These are phyloP conservation scores for Mytilinidion resinicola DNA, from an alignment of 495 filamentous ascomycete species.

Conservation along the genomic window DNA sequence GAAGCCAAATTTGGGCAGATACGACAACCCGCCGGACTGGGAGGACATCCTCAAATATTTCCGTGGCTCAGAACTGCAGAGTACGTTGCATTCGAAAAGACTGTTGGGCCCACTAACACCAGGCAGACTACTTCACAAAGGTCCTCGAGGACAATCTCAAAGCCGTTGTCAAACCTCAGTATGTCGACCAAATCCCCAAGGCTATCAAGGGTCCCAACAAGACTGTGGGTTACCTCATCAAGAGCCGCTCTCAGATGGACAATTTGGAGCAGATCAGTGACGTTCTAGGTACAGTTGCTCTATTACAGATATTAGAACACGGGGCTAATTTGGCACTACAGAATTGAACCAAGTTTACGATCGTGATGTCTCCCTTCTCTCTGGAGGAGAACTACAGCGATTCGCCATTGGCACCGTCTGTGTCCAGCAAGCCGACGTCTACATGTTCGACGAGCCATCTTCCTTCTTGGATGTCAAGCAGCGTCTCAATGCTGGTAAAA, in stretches of 20 bases:
- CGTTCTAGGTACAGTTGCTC: constrained; percentile 54
- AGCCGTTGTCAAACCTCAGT: constrained; percentile 97
- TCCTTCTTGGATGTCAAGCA: constrained; percentile 99
- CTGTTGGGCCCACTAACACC: constrained; percentile 10
- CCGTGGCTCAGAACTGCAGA: constrained; percentile 93
- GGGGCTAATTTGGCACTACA: constrained; percentile 36
- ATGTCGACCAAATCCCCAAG: constrained; percentile 94
- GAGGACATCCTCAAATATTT: constrained; percentile 98
- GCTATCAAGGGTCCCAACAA: constrained; percentile 75
- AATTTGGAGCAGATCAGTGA: constrained; percentile 83
- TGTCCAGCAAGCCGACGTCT: constrained; percentile 93
- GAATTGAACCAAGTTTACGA: constrained; percentile 81
- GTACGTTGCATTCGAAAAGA: constrained; percentile 44
- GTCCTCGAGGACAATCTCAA: constrained; percentile 92
- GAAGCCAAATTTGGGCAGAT: constrained; percentile 93
- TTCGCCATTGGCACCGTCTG: constrained; percentile 95
- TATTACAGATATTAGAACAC: not conserved
- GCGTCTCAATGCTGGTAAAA: constrained; percentile 81
- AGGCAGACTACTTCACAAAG: constrained; percentile 92
- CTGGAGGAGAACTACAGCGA: constrained; percentile 94
- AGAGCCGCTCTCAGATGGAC: constrained; percentile 63
- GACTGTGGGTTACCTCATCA: constrained; percentile 68
- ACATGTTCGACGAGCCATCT: constrained; percentile 99
- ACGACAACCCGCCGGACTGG: constrained; percentile 96
- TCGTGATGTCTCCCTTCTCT: constrained; percentile 80